A percentile compares a stretch with the other conserved stretches of the same genome.
Conservation (phyloP, 108 stramenopile species). For the Craspedostauros australis region DNA sequence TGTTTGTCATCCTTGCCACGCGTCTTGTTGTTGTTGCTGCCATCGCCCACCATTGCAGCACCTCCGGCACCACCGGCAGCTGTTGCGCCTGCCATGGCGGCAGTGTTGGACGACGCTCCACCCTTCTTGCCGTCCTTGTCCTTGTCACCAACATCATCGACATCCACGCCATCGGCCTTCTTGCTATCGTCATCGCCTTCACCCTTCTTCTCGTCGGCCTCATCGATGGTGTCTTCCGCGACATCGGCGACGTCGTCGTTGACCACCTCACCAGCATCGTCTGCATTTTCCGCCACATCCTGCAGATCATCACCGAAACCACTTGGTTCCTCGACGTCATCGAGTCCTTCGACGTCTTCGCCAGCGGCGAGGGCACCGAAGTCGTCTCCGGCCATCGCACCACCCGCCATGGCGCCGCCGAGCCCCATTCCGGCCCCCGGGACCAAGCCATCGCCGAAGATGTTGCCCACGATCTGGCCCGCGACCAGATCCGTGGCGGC, state of each 20-base stretch:
- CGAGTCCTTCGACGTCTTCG: conserved; percentile 1
- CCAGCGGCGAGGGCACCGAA: conserved; percentile 5
- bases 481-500: conserved; percentile 30
- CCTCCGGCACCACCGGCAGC: conserved; percentile 18
- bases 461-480: conserved; percentile 22
- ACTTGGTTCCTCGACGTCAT: background rate
- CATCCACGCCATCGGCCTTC: background rate
- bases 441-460: conserved; percentile 11
- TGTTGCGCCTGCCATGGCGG: conserved; percentile 15
- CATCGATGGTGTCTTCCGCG: conserved; percentile 33
- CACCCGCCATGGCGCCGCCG: conserved; percentile 7
- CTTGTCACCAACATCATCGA: conserved; percentile 3
- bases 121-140: conserved; percentile 3
- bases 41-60: background rate
- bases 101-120: conserved; percentile 1
- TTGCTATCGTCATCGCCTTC: background rate
- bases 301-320: conserved; percentile 2
- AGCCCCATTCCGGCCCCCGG: conserved; percentile 6
- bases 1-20: background rate
- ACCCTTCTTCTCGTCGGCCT: conserved; percentile 17
- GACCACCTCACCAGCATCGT: conserved; percentile 20
- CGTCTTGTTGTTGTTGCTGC: no score
- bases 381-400: background rate
- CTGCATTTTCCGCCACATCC: conserved; percentile 14
- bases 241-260: conserved; percentile 32